Evolutionary conservation across 306 rosid species (phyloP).

Genomic region (Begonia peltatifolia): DNA sequence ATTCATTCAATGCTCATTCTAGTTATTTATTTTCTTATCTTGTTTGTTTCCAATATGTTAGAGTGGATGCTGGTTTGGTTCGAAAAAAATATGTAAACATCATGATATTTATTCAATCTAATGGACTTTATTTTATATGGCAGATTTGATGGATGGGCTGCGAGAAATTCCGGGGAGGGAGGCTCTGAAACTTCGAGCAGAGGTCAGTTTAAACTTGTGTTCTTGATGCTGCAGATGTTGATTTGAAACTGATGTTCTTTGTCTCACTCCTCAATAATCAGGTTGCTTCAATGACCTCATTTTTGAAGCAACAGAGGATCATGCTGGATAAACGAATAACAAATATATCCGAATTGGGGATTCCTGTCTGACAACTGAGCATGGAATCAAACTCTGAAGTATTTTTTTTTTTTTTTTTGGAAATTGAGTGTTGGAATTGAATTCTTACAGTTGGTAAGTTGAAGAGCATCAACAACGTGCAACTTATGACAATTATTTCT

Average conservation of each 20-base stretch:
- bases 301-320: slow-evolving; percentile 41
- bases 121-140: background rate
- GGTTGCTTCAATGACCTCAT: slow-evolving; percentile 66
- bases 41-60: no score
- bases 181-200: slow-evolving; percentile 70
- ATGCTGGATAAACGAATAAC: slow-evolving; percentile 39
- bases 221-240: background rate
- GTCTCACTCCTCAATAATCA: slow-evolving; percentile 9
- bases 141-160: slow-evolving; percentile 70
- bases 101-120: background rate
- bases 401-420: no score
- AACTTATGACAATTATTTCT: no score
- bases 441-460: background rate
- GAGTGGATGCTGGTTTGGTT: background rate
- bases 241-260: background rate
- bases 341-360: slow-evolving; percentile 70
- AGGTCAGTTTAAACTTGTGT: slow-evolving; percentile 25
- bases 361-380: slow-evolving; percentile 35
- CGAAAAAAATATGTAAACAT: background rate
- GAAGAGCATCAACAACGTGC: background rate
- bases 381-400: background rate
- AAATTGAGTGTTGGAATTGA: background rate
- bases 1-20: no score
- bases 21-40: no score
- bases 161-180: slow-evolving; percentile 68